Evolutionary conservation across 176 grass and related monocot species (phyloP), one percentile per base, ranked within the genome.

Genomic region (Thinopyrum elongatum): DNA sequence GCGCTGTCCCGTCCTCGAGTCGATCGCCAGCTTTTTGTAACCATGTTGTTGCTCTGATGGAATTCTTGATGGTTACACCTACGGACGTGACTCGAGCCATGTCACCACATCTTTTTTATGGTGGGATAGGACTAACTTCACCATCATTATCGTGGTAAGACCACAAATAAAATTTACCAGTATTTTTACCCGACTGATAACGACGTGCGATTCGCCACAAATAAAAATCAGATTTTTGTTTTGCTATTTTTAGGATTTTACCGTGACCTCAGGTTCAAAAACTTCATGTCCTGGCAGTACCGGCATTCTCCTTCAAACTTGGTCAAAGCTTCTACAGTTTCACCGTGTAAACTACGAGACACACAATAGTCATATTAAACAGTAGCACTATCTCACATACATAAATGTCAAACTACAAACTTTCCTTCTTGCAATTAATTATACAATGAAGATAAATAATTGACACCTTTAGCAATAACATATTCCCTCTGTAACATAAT

Each of bases 291-390:
- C 41, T 13, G 41, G 0, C 93, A 17, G 89, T 95, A 61, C 91
- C 95, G 81, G 72, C 78, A 74, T 92, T 95, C 46, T 95, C 93
- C 83, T 95, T 98, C 83, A 98, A 98, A 95, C 91, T 98, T 80
- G 95, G 83, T 30, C 89, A 87, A 44, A 95, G 93, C 84, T 98
- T 95, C 89, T 87, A 92, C 62, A 98, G 64, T 88, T 98, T 98
- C 47, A 68, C 83, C 30, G 93, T 87, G 82, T 98, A 92, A 98
- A 98, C 95, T 98, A 83, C 34, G 8, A 89, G 31, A 78, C 13
- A 67, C 21, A 36, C 2, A 13, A 41, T 74, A 19, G 36, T 5
- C 36, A 74, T 6, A 74, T 74, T 22, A 74, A 10, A 74, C 19
- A 47, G 44, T 14, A 47, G 13, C 13, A 47, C 46, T 47, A 47